Percentiles rank a stretch among this genome's conserved stretches.
Evolutionary conservation across 495 filamentous ascomycete species (phyloP).

Genomic region (Aspergillus campestris): DNA sequence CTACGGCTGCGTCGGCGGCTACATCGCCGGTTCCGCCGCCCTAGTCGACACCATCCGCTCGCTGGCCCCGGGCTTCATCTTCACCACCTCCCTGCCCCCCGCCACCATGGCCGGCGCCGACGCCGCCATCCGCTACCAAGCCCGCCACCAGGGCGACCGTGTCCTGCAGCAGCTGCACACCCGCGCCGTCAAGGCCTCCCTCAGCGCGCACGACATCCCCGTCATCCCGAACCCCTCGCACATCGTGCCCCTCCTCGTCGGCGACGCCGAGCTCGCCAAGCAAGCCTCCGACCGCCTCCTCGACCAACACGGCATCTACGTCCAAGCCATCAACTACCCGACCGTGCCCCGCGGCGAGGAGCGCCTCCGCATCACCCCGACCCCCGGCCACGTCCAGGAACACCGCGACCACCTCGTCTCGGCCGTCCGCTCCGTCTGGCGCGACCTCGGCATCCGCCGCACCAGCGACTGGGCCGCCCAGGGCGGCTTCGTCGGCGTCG

Average conservation of each 20-base stretch:
- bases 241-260: slow-evolving; percentile 90
- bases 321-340: slow-evolving; percentile 98
- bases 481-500: slow-evolving; percentile 91
- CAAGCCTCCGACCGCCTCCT: slow-evolving; percentile 81
- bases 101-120: slow-evolving; percentile 94
- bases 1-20: slow-evolving; percentile 95
- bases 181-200: slow-evolving; percentile 73
- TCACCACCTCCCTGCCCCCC: slow-evolving; percentile 92
- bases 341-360: slow-evolving; percentile 96
- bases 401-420: slow-evolving; percentile 78
- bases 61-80: slow-evolving; percentile 95
- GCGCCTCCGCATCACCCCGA: slow-evolving; percentile 89
- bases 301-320: slow-evolving; percentile 84
- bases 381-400: slow-evolving; percentile 77
- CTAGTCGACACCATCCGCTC: slow-evolving; percentile 95
- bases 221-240: slow-evolving; percentile 97
- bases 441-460: slow-evolving; percentile 77
- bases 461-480: slow-evolving; percentile 83
- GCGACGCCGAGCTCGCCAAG: slow-evolving; percentile 89
- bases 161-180: slow-evolving; percentile 93
- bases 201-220: slow-evolving; percentile 76
- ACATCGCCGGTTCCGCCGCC: slow-evolving; percentile 83
- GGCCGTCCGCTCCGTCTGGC: slow-evolving; percentile 82
- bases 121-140: slow-evolving; percentile 88
- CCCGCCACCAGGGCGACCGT: slow-evolving; percentile 69